Conservation (phyloP, 2,329 filamentous ascomycete species). For the Tolypocladium amazonense region DNA sequence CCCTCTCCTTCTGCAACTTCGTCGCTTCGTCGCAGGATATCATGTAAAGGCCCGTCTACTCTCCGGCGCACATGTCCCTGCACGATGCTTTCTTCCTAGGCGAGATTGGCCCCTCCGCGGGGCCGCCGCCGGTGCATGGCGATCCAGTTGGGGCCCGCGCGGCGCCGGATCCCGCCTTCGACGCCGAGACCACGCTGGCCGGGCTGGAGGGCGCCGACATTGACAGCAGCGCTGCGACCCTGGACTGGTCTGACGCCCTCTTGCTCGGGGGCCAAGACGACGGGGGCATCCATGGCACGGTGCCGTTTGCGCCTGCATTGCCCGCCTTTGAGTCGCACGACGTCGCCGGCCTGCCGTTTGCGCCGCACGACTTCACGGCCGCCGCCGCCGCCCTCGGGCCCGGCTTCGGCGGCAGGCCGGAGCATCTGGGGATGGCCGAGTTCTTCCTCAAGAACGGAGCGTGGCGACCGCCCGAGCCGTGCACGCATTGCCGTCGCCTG, state of each 20-base stretch:
- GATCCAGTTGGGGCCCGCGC: background rate
- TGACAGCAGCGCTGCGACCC: background rate
- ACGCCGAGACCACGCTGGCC: background rate
- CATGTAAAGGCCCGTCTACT: background rate
- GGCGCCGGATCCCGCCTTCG: background rate
- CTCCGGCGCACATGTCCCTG: constrained; percentile 2
- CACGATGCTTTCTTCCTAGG: constrained; percentile 2
- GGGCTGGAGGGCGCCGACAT: background rate
- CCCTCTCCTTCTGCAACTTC: background rate
- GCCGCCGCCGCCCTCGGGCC: background rate
- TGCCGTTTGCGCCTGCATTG: background rate
- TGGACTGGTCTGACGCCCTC: constrained; percentile 5
- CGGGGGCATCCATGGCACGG: background rate
- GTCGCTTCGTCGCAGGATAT: background rate
- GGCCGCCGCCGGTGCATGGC: background rate
- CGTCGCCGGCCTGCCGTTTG: background rate
- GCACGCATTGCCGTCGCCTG: constrained; percentile 30
- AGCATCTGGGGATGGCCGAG: constrained; percentile 19
- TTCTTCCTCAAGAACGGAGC: constrained; percentile 30
- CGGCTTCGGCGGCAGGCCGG: background rate
- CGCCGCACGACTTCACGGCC: background rate
- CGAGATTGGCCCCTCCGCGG: constrained; percentile 1
- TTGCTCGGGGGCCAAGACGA: constrained; percentile 1
- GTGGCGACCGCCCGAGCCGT: constrained; percentile 29
- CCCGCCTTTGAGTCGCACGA: constrained; percentile 1